phyloP scores from a whole-genome alignment of 805 yeast species.

The Candida anglica region DNA sequence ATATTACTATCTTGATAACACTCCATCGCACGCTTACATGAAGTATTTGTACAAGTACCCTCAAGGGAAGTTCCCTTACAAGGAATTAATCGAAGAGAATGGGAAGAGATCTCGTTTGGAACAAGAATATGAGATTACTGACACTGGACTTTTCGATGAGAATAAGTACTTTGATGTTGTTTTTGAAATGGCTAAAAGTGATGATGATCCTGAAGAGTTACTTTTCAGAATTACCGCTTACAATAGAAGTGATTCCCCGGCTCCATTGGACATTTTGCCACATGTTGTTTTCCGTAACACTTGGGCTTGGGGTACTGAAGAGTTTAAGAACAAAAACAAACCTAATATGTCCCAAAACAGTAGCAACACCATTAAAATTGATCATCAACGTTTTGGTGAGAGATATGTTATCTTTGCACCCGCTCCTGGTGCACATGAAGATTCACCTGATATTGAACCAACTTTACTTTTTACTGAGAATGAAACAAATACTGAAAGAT shows the following conservation, averaged over 20 bases:
- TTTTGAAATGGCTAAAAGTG: slow-evolving; percentile 86
- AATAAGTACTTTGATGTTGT: slow-evolving; percentile 82
- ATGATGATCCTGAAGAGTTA: slow-evolving; percentile 74
- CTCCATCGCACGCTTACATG: slow-evolving; percentile 91
- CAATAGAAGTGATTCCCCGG: slow-evolving; percentile 76
- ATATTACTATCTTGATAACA: slow-evolving; percentile 83
- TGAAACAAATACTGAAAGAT: slow-evolving; percentile 69
- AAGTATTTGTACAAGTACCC: slow-evolving; percentile 91
- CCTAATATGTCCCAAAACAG: slow-evolving; percentile 45
- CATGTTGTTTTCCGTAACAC: slow-evolving; percentile 83
- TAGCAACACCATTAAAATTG: slow-evolving; percentile 50
- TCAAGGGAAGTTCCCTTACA: slow-evolving; percentile 79
- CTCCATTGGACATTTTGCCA: slow-evolving; percentile 86
- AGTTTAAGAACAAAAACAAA: slow-evolving; percentile 40
- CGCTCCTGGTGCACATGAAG: slow-evolving; percentile 68
- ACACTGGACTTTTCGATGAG: slow-evolving; percentile 70
- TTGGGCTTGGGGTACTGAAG: slow-evolving; percentile 84
- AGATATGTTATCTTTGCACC: slow-evolving; percentile 69
- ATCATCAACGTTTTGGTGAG: slow-evolving; percentile 77
- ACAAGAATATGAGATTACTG: slow-evolving; percentile 77
- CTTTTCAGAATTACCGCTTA: slow-evolving; percentile 84
- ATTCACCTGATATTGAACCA: slow-evolving; percentile 68
- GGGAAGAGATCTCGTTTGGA: slow-evolving; percentile 62
- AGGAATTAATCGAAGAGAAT: slow-evolving; percentile 65
- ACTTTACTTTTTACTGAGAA: slow-evolving; percentile 80